These are phyloP conservation scores for Puccinellia tenuiflora DNA, from an alignment of 176 grass and related monocot genomes.

Conservation along the genomic window DNA sequence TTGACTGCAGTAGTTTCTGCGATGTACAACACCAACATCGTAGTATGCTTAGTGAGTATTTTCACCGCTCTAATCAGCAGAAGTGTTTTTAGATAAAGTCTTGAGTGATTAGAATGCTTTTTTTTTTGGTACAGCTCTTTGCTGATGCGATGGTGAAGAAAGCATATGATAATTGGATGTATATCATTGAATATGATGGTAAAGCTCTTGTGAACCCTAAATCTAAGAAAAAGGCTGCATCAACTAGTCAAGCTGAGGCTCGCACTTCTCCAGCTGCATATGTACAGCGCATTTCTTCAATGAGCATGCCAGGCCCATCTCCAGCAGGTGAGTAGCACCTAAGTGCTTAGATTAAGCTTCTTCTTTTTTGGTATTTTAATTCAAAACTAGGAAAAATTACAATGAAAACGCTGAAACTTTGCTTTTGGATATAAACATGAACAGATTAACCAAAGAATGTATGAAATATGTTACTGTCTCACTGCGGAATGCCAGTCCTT, in stretches of 20 bases:
- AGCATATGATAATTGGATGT: slow-evolving; percentile 76
- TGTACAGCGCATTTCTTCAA: slow-evolving; percentile 25
- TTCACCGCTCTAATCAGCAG: not conserved
- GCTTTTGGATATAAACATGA: not conserved
- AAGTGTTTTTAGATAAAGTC: not conserved
- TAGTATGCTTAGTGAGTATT: not conserved
- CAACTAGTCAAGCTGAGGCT: slow-evolving; percentile 24
- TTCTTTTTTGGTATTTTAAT: not conserved
- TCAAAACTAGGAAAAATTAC: not conserved
- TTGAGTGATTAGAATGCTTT: not conserved
- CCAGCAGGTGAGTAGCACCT: slow-evolving; percentile 41
- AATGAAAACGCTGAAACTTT: too few species aligned
- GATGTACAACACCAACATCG: not conserved
- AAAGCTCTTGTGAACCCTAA: slow-evolving; percentile 50
- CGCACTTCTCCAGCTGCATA: slow-evolving; percentile 30
- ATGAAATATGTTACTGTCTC: too few species aligned
- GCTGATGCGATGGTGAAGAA: slow-evolving; percentile 64
- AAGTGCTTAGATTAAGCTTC: not conserved
- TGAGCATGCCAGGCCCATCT: slow-evolving; percentile 24
- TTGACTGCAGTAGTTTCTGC: not conserved
- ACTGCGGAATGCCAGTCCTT: not conserved
- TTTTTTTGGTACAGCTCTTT: slow-evolving; percentile 39
- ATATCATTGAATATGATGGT: slow-evolving; percentile 71
- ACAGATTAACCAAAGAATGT: not conserved
- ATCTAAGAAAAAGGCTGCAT: slow-evolving; percentile 46